phyloP scores from a whole-genome alignment of 2,329 filamentous ascomycete genomes.

The Aureobasidium melanogenum region DNA sequence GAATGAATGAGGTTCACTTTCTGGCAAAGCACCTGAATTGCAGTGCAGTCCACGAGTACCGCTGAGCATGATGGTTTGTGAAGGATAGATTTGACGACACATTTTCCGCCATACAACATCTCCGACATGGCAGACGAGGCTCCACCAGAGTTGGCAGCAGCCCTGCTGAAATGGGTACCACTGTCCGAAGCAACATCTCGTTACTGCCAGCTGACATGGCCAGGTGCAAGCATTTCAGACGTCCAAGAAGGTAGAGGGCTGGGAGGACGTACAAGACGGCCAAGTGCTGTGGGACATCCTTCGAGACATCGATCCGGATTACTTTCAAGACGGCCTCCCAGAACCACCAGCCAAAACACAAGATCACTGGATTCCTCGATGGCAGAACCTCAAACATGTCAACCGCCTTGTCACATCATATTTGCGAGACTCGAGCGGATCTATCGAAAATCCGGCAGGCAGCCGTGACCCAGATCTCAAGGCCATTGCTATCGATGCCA shows the following conservation, averaged over 20 bases:
- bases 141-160: conserved; percentile 13
- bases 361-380: conserved; percentile 43
- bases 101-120: neutral
- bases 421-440: conserved; percentile 37
- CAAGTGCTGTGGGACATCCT: conserved; percentile 40
- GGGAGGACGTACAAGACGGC: conserved; percentile 34
- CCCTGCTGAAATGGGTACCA: conserved; percentile 14
- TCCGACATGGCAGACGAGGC: conserved; percentile 8
- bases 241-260: conserved; percentile 1
- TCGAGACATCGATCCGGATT: conserved; percentile 37
- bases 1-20: neutral
- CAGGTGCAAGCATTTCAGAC: conserved; percentile 12
- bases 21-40: neutral
- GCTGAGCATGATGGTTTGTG: neutral
- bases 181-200: no score
- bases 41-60: neutral
- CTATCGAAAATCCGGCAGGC: conserved; percentile 29
- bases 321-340: conserved; percentile 41
- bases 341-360: conserved; percentile 34
- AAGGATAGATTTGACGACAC: neutral
- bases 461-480: conserved; percentile 38
- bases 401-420: conserved; percentile 40
- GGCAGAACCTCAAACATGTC: conserved; percentile 46
- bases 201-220: neutral
- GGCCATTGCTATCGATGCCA: conserved; percentile 38